These are phyloP conservation scores for Tulasnella sp. DNA, from an alignment of 768 basidiomycete genomes.

Conservation along the genomic window DNA sequence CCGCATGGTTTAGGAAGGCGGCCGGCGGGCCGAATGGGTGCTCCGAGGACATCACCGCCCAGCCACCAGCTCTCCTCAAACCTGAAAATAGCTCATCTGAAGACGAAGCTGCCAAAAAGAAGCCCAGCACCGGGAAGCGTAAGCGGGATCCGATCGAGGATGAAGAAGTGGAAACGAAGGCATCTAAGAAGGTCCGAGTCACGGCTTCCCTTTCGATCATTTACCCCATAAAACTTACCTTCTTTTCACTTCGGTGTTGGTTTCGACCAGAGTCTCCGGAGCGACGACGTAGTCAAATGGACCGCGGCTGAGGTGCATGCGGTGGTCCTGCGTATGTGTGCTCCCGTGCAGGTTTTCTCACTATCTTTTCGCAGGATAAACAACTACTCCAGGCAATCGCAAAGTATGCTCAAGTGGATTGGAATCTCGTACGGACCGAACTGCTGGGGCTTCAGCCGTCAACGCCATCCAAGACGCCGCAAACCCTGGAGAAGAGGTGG, in stretches of 20 bases:
- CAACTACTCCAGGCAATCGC: not conserved
- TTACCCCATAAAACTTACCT: not conserved
- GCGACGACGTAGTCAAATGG: not conserved
- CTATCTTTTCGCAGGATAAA: not conserved
- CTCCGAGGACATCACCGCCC: not conserved
- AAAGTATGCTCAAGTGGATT: not conserved
- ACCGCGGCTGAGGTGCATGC: not conserved
- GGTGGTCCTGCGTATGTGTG: not conserved
- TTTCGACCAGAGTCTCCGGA: not conserved
- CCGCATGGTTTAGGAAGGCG: not conserved
- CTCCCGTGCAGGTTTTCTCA: not conserved
- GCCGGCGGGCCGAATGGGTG: not conserved
- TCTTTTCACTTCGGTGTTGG: not conserved
- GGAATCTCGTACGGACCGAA: not conserved
- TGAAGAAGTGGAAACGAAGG: not conserved
- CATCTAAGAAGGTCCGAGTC: not conserved
- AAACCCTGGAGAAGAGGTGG: not conserved
- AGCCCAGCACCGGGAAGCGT: not conserved
- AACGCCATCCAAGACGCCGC: not conserved
- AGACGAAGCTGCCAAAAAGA: not conserved
- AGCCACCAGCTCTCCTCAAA: not conserved
- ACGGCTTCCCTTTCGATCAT: not conserved
- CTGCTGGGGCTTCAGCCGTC: not conserved
- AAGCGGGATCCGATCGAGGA: not conserved
- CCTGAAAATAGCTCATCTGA: not conserved